Evolutionary conservation across 768 basidiomycete genomes (phyloP), one percentile per base, ranked within the genome.

Genomic region (Auricularia auricula-judae): DNA sequence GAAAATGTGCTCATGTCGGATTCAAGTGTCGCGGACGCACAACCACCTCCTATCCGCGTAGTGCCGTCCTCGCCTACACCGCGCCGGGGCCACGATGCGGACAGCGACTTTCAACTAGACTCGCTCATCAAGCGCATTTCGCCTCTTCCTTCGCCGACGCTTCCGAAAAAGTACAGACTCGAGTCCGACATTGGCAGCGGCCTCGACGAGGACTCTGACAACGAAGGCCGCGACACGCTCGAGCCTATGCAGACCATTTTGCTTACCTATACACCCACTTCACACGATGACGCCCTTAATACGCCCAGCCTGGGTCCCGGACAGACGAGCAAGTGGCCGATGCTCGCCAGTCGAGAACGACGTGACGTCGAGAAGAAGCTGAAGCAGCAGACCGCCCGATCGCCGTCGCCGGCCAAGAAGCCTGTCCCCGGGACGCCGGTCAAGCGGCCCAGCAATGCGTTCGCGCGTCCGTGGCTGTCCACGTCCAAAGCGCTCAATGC

Each of bases 361-460:
- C 36, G 61, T 36, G 61, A 42, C 33, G 39, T 62, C 16, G 61
- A 77, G 2, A 82, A 82, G 67, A 65, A 36, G 69, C 65, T 35
- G 69, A 67, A 23, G 66, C 69, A 1, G 61, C 10, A 35, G 10
- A n/a, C 7, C 16, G 61, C 18, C 14, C 18, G 61, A 71, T 61
- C 67, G 66, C 65, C 64, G 69, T 65, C 54, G 64, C 67, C 67
- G 63, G 68, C 67, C 3, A 76, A 72, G 18, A 91, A 89, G 79
- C 85, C 80, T 64, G 82, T 84, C 4, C 90, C 90, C 1, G 89
- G 87, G 0, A 92, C 90, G 14, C 90, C 90, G 1, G 87, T 90
- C n/a, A 92, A 92, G 79, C 85, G 80, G 70, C 73, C 79, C 23
- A 35, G 21, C 34, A 58, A 44, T 35, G 63, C 62, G 10, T 61